Evolutionary conservation across 345 rosid species (phyloP).

Genomic region (Nasturtium officinale): DNA sequence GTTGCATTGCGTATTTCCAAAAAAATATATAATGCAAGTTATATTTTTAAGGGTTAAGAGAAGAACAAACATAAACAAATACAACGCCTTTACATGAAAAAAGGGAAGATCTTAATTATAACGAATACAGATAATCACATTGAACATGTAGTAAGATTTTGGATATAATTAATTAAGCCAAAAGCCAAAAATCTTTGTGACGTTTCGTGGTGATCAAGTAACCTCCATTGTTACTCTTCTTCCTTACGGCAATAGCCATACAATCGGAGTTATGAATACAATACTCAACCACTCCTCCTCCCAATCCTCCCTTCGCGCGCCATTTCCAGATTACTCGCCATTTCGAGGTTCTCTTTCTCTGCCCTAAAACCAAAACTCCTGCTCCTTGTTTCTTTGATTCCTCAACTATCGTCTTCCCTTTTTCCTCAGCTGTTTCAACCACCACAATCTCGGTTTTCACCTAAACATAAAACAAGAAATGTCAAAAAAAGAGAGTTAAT

Average conservation of each 20-base stretch:
- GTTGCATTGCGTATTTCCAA: neutral
- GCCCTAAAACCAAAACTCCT: constrained; percentile 76
- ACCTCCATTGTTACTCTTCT: constrained; percentile 91
- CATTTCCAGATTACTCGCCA: constrained; percentile 89
- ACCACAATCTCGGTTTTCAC: constrained; percentile 65
- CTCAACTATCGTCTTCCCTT: constrained; percentile 78
- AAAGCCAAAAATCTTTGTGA: constrained; percentile 97
- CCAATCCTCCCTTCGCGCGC: constrained; percentile 46
- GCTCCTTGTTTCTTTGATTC: constrained; percentile 81
- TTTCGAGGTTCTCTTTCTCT: constrained; percentile 67
- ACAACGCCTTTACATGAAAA: constrained; percentile 15
- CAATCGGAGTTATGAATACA: constrained; percentile 89
- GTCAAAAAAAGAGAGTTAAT: neutral
- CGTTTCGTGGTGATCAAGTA: constrained; percentile 95
- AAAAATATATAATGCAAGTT: neutral
- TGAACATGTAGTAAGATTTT: neutral
- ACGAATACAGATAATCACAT: constrained; percentile 2
- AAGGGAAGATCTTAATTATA: neutral
- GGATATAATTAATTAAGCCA: constrained; percentile 52
- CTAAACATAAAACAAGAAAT: constrained; percentile 37
- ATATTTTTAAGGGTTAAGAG: neutral
- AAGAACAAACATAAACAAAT: constrained; percentile 14
- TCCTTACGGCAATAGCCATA: constrained; percentile 94
- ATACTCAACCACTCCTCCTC: constrained; percentile 67
- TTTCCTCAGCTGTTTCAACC: constrained; percentile 80